A percentile compares a stretch with the other conserved stretches of the same genome.
Evolutionary conservation across 106 monocot genomes (phyloP).

Genomic region (Phalaenopsis equestris): DNA sequence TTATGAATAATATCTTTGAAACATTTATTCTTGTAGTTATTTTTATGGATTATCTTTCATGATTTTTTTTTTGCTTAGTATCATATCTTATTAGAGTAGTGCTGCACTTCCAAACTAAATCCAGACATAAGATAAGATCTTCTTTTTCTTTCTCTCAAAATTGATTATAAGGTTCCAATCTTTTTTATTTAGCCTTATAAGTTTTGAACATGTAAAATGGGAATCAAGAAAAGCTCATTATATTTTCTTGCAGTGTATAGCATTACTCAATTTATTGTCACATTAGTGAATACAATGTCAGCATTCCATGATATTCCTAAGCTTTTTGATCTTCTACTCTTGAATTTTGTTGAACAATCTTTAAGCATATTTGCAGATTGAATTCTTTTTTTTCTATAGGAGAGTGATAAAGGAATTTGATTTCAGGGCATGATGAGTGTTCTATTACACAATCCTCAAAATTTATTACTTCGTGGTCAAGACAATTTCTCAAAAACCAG

Average conservation of each 20-base stretch:
- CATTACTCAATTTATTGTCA: not conserved
- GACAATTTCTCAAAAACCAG: conserved; percentile 28
- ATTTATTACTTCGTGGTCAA: conserved; percentile 19
- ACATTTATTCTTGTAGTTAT: too few species aligned
- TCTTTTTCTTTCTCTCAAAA: not conserved
- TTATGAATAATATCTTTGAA: too few species aligned
- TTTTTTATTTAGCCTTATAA: not conserved
- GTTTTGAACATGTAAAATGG: not conserved
- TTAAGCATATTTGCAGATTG: not conserved
- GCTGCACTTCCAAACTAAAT: too few species aligned
- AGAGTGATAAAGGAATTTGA: conserved; percentile 3
- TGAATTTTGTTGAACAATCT: not conserved
- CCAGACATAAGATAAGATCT: too few species aligned
- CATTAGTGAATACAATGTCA: not conserved
- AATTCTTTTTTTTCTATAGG: not conserved
- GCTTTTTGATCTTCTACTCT: not conserved
- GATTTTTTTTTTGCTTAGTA: not conserved
- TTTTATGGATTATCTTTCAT: not conserved
- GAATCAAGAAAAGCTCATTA: not conserved
- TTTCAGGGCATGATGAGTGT: conserved; percentile 54
- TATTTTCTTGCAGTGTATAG: not conserved
- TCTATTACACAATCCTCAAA: conserved; percentile 30
- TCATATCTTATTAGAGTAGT: not conserved
- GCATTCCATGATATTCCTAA: not conserved
- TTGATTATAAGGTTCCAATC: not conserved